These are phyloP conservation scores for Penicillium hordei DNA, from an alignment of 2,329 filamentous ascomycete species.

Conservation along the genomic window DNA sequence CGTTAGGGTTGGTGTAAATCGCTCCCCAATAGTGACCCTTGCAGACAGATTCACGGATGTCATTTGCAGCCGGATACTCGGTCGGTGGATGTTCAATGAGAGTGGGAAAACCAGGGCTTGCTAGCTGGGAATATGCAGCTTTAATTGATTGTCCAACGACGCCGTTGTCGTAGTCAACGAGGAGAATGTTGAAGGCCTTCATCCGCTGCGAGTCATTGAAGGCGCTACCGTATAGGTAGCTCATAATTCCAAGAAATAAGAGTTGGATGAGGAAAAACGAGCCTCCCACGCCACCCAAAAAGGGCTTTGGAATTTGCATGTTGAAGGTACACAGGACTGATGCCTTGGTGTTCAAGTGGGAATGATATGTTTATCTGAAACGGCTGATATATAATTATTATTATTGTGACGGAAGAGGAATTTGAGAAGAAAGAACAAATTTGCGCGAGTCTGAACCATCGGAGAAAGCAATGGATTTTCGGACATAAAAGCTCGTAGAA, in stretches of 20 bases:
- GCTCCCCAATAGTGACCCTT: conserved; percentile 30
- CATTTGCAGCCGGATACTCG: not conserved
- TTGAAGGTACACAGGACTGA: not conserved
- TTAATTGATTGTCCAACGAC: not conserved
- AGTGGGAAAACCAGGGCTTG: conserved; percentile 6
- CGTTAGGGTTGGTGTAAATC: conserved; percentile 27
- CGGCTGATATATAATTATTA: not conserved
- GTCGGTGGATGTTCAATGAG: not conserved
- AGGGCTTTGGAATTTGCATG: not conserved
- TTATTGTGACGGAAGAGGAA: not conserved
- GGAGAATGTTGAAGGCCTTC: conserved; percentile 8
- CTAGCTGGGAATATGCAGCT: conserved; percentile 2
- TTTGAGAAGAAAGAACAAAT: not conserved
- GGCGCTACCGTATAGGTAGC: not conserved
- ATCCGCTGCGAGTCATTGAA: not conserved
- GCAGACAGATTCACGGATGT: conserved; percentile 15
- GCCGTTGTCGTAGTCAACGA: conserved; percentile 9
- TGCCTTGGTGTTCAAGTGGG: not conserved
- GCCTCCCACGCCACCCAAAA: not conserved
- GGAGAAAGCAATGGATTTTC: not conserved
- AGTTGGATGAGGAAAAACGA: not conserved
- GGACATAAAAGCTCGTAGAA: not conserved
- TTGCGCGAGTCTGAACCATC: not conserved
- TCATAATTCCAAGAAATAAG: not conserved
- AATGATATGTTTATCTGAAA: not conserved